phyloP scores from a whole-genome alignment of 2,329 filamentous ascomycete genomes.

The Fusarium brevicatenulatum region DNA sequence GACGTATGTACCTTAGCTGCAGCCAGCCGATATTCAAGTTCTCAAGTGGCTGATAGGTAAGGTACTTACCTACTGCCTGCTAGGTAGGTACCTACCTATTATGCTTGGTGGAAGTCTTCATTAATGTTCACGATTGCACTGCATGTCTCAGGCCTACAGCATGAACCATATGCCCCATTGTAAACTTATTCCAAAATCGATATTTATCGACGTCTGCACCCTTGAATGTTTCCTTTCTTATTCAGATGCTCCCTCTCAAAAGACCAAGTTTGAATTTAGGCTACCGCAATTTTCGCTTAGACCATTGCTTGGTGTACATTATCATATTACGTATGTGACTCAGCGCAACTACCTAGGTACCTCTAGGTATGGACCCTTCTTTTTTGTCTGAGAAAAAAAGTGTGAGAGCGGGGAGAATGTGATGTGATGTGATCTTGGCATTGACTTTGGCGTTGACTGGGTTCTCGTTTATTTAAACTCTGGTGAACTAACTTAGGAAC shows the following conservation, averaged over 20 bases:
- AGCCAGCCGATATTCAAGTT: constrained; percentile 18
- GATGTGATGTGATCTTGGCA: constrained; percentile 3
- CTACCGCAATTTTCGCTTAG: not conserved
- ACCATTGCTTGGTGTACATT: not conserved
- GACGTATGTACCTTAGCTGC: not conserved
- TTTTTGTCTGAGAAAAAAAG: not conserved
- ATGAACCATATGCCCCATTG: not conserved
- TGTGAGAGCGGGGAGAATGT: not conserved
- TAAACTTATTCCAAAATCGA: not conserved
- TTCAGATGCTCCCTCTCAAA: not conserved
- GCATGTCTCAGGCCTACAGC: not conserved
- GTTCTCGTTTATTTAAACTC: not conserved
- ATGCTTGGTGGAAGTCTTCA: not conserved
- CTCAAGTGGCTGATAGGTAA: not conserved
- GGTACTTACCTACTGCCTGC: too few species aligned
- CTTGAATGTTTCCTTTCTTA: not conserved
- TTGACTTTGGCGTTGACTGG: not conserved
- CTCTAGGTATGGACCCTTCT: not conserved
- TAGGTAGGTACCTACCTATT: not conserved
- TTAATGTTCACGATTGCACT: not conserved
- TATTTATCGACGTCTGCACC: not conserved
- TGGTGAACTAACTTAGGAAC: not conserved
- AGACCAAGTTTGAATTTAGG: not conserved
- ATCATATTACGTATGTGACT: not conserved
- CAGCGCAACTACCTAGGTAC: not conserved